Evolutionary conservation across 2,329 filamentous ascomycete species (phyloP), one percentile per base, ranked within the genome.

Genomic region (Plenodomus biglobosus): DNA sequence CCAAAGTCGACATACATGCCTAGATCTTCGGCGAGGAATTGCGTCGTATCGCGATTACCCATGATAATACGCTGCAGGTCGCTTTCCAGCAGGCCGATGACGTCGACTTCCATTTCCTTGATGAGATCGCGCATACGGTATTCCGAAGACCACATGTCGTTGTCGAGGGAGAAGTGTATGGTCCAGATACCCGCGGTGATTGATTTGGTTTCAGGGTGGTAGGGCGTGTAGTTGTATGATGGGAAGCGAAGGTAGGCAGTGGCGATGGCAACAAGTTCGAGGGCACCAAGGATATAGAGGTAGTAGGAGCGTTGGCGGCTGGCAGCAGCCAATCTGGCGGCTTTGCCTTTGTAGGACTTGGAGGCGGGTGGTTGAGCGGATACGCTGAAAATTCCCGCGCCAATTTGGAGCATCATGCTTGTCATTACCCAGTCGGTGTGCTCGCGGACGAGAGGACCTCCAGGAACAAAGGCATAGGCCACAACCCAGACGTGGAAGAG

Each of bases 401-500:
- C 94, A 53, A 99, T 86, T 49, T 86, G 78, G 2, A 90, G 70
- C 88, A 97, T 95, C 66, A 83, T 95, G 7, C 82, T 83, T 5
- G 84, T 81, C 90, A 97, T 95, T 65, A 99, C 81, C 88, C 92
- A 96, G 69, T 97, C 92, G 1, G 92, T 99, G 66, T 86, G 92
- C 71, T 99, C 94, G 38, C 94, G 86, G 37, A 99, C 88, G 1
- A 96, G 80, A 2, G 90, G 90, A 1, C 94, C 94, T 42, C 94
- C 94, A 1, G 94, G 94, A 2, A 99, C 94, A 61, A 99, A 99
- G 11, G 94, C 94, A 65, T 99, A 99, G 2, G 94, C 94, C 10
- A 99, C 94, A 30, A 96, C 88, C 94, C 94, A 99, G 46, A 96
- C 91, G 67, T 97, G 92, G 78, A 96, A 96, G n/a, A 99, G 82